Conservation (phyloP, 257 asterid species). For the Nicotiana undulata region DNA sequence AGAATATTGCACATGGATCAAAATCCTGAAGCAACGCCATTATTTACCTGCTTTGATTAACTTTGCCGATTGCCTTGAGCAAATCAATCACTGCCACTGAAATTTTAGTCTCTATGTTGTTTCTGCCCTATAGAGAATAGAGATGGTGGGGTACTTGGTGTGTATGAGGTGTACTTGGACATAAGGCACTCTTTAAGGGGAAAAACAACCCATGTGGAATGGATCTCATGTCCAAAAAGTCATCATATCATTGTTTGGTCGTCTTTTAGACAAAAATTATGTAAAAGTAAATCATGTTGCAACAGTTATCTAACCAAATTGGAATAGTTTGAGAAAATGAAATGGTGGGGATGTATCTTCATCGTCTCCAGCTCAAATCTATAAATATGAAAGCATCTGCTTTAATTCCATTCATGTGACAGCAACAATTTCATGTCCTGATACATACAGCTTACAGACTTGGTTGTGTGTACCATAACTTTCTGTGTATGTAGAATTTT, state of each 20-base stretch:
- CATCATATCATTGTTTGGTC: too few relatives aligned
- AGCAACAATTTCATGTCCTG: not conserved
- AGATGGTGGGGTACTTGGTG: too few relatives aligned
- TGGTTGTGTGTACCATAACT: not conserved
- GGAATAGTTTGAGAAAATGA: not conserved
- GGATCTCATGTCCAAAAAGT: too few relatives aligned
- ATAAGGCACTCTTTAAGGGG: not conserved
- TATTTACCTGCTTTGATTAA: slow-evolving; percentile 30
- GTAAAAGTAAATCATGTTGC: not conserved
- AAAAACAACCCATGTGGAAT: not conserved
- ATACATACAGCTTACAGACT: not conserved
- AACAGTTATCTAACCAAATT: not conserved
- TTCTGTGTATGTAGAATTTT: not conserved
- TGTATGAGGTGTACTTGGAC: not conserved
- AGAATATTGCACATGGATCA: slow-evolving; percentile 17
- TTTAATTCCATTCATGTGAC: too few relatives aligned
- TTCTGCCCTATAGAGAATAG: too few relatives aligned
- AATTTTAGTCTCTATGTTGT: not conserved
- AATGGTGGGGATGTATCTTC: too few relatives aligned
- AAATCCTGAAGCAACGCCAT: slow-evolving; percentile 34
- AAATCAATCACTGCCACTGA: slow-evolving; percentile 35
- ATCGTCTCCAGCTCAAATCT: too few relatives aligned
- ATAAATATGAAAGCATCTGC: too few relatives aligned
- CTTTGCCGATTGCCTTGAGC: slow-evolving; percentile 14
- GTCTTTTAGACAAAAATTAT: too few relatives aligned